A percentile compares a stretch with the other conserved stretches of the same genome.
Evolutionary conservation across 139 green algal species (phyloP).

Genomic region (Pedinophyceae sp.): DNA sequence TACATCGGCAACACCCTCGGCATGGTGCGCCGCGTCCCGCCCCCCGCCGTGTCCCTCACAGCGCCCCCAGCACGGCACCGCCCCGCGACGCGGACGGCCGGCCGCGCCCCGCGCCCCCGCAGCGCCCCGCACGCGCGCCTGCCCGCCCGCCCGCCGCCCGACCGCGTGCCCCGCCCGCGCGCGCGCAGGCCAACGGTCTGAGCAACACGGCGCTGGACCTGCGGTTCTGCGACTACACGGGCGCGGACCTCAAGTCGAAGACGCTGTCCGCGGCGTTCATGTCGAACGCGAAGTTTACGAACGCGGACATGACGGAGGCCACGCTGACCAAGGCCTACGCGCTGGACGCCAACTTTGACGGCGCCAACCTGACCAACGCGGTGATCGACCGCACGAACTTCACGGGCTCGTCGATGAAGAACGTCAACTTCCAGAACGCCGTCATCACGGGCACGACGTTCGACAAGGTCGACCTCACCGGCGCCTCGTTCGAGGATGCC

Average conservation of each 20-base stretch:
- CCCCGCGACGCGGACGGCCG: too few relatives aligned
- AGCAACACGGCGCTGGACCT: not conserved
- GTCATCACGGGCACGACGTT: conserved; percentile 6
- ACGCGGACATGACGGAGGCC: conserved; percentile 3
- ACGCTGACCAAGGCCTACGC: conserved; percentile 8
- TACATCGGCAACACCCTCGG: not conserved
- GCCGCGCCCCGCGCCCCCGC: too few relatives aligned
- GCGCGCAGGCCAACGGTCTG: not conserved
- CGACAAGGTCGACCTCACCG: conserved; percentile 1
- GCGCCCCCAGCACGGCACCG: too few relatives aligned
- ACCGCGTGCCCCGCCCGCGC: too few relatives aligned
- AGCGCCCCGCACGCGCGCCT: too few relatives aligned
- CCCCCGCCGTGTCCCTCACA: too few relatives aligned
- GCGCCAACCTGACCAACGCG: conserved; percentile 5
- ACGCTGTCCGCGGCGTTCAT: conserved; percentile 8
- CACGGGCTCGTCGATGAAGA: not conserved
- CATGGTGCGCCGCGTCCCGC: too few relatives aligned
- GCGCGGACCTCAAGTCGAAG: conserved; percentile 6
- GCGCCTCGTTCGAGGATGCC: conserved; percentile 8
- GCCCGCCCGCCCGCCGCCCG: too few relatives aligned
- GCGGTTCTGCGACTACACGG: not conserved
- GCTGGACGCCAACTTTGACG: conserved; percentile 5
- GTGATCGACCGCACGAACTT: conserved; percentile 8
- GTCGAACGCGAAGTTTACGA: conserved; percentile 1
- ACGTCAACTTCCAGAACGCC: conserved; percentile 7